These are phyloP conservation scores for Neonectria faginata DNA, from an alignment of 2,329 filamentous ascomycete genomes.

Conservation along the genomic window DNA sequence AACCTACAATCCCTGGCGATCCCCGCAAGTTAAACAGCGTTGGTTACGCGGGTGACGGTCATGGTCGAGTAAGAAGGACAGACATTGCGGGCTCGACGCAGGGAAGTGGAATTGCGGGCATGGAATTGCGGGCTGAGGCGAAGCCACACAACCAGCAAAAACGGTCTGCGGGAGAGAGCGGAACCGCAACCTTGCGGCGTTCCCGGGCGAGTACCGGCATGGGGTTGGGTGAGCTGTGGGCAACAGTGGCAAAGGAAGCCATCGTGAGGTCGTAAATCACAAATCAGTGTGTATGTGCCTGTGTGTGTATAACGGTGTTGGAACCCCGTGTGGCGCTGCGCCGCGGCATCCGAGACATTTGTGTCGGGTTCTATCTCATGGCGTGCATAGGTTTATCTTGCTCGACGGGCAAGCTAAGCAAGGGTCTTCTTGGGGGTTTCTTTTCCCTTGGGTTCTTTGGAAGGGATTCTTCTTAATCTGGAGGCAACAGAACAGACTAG, in stretches of 20 bases:
- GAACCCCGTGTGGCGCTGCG: slow-evolving; percentile 17
- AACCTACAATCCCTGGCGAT: neutral
- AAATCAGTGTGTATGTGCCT: neutral
- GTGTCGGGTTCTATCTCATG: neutral
- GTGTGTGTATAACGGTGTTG: slow-evolving; percentile 8
- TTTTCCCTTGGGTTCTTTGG: neutral
- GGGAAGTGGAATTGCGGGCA: slow-evolving; percentile 22
- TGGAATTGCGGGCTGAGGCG: slow-evolving; percentile 13
- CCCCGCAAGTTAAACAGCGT: slow-evolving; percentile 8
- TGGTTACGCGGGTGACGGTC: slow-evolving; percentile 5
- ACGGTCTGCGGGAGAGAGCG: slow-evolving; percentile 2
- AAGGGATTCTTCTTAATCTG: neutral
- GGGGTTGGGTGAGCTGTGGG: neutral
- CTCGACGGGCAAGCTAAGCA: neutral
- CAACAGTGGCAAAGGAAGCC: slow-evolving; percentile 7
- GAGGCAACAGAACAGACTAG: neutral
- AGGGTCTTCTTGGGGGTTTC: neutral
- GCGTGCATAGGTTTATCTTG: neutral
- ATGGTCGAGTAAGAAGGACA: neutral
- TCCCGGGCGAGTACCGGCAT: neutral
- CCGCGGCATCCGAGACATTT: neutral
- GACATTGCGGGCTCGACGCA: neutral
- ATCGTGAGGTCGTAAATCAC: slow-evolving; percentile 1
- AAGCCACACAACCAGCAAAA: slow-evolving; percentile 3
- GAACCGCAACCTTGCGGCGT: slow-evolving; percentile 18